Conservation (phyloP, 192 early-diverging fungal genomes). For the Linnemannia schmuckeri region DNA sequence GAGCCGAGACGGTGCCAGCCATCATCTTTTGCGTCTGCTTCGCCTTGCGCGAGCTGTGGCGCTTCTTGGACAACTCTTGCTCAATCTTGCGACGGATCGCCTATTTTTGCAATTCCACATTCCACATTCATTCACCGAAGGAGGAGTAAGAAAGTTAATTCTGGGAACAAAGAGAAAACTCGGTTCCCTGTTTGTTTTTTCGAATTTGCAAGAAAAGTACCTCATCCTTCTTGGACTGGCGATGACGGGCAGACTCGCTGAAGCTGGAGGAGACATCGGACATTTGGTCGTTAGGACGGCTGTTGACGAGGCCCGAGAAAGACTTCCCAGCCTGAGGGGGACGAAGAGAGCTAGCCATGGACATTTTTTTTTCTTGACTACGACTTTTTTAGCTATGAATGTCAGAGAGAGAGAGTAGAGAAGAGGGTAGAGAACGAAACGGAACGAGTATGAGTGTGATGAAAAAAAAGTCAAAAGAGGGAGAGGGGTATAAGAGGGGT, state of each 20-base stretch:
- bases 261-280: conserved; percentile 57
- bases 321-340: conserved; percentile 54
- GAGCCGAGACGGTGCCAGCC: conserved; percentile 90
- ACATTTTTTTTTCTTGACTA: conserved; percentile 29
- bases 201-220: conserved; percentile 15
- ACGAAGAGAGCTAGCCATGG: conserved; percentile 57
- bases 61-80: conserved; percentile 77
- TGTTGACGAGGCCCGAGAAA: conserved; percentile 43
- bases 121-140: neutral
- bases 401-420: no score
- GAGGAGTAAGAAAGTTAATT: neutral
- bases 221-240: conserved; percentile 62
- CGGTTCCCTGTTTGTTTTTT: neutral
- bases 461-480: neutral
- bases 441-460: neutral
- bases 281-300: conserved; percentile 50
- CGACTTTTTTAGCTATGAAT: conserved; percentile 4
- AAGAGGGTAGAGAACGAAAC: neutral
- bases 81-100: conserved; percentile 82
- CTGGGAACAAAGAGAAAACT: neutral
- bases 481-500: neutral
- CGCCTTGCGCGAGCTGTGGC: conserved; percentile 54
- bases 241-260: conserved; percentile 58
- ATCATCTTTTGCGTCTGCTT: conserved; percentile 58
- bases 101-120: conserved; percentile 23